phyloP scores from a whole-genome alignment of 1,284 basidiomycete species.

The Wolfiporia cocos region DNA sequence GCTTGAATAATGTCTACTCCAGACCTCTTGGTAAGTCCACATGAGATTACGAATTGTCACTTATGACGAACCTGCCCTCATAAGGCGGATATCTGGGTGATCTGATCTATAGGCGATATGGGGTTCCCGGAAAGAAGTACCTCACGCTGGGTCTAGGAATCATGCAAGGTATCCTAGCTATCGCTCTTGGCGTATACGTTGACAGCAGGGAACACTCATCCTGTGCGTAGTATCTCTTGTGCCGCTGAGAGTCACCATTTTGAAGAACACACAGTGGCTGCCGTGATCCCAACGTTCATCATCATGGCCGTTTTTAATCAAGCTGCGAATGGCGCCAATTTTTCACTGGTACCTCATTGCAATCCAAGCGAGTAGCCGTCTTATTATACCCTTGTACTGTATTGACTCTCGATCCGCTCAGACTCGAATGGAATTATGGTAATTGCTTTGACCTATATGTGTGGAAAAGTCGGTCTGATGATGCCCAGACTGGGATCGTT shows the following conservation, averaged over 20 bases:
- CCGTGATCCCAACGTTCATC: conserved; percentile 25
- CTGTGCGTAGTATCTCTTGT: conserved; percentile 10
- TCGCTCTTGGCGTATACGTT: conserved; percentile 44
- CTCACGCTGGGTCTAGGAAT: conserved; percentile 39
- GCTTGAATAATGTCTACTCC: conserved; percentile 43
- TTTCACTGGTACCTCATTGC: conserved; percentile 48
- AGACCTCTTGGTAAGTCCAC: no score
- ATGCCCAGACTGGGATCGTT: conserved; percentile 39
- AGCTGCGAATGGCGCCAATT: conserved; percentile 47
- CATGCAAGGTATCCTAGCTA: conserved; percentile 39
- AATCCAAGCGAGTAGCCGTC: conserved; percentile 40
- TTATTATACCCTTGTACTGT: no score
- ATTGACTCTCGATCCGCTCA: no score
- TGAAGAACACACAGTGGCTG: conserved; percentile 14
- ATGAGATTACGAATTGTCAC: no score
- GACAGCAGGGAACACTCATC: conserved; percentile 25
- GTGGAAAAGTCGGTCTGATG: no score
- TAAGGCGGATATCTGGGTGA: conserved; percentile 52
- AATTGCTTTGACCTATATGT: no score
- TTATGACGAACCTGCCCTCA: no score
- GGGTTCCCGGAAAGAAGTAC: conserved; percentile 47
- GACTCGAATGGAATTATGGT: conserved; percentile 32
- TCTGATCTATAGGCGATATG: conserved; percentile 38
- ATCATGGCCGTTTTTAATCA: conserved; percentile 38
- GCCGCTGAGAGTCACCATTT: background rate